Conservation (phyloP, 2,329 filamentous ascomycete genomes). For the Harringtonia aguacate region DNA sequence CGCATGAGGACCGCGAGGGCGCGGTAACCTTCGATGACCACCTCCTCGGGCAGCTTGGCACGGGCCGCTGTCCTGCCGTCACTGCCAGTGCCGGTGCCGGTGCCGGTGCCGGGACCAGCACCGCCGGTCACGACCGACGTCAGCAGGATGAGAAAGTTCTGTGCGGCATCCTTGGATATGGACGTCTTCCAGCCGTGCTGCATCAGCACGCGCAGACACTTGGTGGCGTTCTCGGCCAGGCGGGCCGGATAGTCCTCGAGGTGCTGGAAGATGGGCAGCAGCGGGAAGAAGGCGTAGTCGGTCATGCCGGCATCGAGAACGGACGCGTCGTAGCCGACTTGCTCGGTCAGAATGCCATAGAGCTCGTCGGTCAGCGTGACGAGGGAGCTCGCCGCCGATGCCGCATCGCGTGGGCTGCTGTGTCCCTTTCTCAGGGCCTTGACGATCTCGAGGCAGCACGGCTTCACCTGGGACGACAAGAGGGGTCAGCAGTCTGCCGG, state of each 20-base stretch:
- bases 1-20: slow-evolving; percentile 58
- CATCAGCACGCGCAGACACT: slow-evolving; percentile 65
- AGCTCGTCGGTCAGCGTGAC: slow-evolving; percentile 34
- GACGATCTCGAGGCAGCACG: slow-evolving; percentile 49
- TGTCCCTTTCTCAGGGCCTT: slow-evolving; percentile 34
- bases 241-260: slow-evolving; percentile 61
- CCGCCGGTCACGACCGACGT: slow-evolving; percentile 70
- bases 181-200: slow-evolving; percentile 66
- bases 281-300: slow-evolving; percentile 90
- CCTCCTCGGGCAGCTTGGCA: slow-evolving; percentile 56
- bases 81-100: no score
- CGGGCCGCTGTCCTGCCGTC: no score
- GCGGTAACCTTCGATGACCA: slow-evolving; percentile 58
- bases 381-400: slow-evolving; percentile 31
- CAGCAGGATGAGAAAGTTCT: slow-evolving; percentile 77
- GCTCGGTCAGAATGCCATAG: slow-evolving; percentile 32
- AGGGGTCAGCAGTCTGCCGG: background rate
- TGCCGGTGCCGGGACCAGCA: slow-evolving; percentile 35
- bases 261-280: slow-evolving; percentile 75
- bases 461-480: slow-evolving; percentile 49
- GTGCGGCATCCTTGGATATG: slow-evolving; percentile 61
- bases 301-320: slow-evolving; percentile 71
- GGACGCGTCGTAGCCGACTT: slow-evolving; percentile 30
- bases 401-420: slow-evolving; percentile 17
- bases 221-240: slow-evolving; percentile 64